These are phyloP conservation scores for Fusarium falciforme DNA, from an alignment of 2,329 filamentous ascomycete species.

Conservation along the genomic window DNA sequence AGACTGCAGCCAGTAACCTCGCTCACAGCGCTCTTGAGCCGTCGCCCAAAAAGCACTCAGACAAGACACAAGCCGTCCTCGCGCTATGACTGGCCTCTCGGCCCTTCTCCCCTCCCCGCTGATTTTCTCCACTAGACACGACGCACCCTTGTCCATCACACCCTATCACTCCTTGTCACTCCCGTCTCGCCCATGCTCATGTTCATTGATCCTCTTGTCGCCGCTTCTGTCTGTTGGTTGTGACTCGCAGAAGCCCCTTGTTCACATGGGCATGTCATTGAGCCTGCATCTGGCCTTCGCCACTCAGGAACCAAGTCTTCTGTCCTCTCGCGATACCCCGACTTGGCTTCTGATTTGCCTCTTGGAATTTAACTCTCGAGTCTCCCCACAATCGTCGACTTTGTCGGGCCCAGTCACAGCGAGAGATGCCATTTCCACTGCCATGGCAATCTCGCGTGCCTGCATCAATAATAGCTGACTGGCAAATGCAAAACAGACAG, in stretches of 20 bases:
- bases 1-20: slow-evolving; percentile 27
- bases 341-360: slow-evolving; percentile 36
- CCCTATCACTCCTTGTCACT: slow-evolving; percentile 30
- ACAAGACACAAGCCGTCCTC: slow-evolving; percentile 21
- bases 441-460: slow-evolving; percentile 23
- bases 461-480: slow-evolving; percentile 4
- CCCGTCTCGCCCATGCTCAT: slow-evolving; percentile 23
- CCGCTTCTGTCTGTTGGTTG: slow-evolving; percentile 19
- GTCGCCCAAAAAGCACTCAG: slow-evolving; percentile 25
- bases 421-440: slow-evolving; percentile 3
- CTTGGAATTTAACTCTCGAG: slow-evolving; percentile 5
- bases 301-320: slow-evolving; percentile 35
- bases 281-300: slow-evolving; percentile 21
- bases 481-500: slow-evolving; percentile 6
- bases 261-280: slow-evolving; percentile 15
- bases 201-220: slow-evolving; percentile 19
- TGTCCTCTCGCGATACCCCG: slow-evolving; percentile 1
- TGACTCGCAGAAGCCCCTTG: slow-evolving; percentile 9
- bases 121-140: slow-evolving; percentile 31
- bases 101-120: slow-evolving; percentile 35
- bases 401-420: slow-evolving; percentile 30
- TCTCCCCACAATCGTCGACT: slow-evolving; percentile 23
- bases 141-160: slow-evolving; percentile 32
- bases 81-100: slow-evolving; percentile 45
- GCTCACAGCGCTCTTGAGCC: slow-evolving; percentile 11